A percentile compares a stretch with the other conserved stretches of the same genome.
Evolutionary conservation across 2,329 filamentous ascomycete genomes (phyloP).

Genomic region (Ophiostoma triangulosporum): DNA sequence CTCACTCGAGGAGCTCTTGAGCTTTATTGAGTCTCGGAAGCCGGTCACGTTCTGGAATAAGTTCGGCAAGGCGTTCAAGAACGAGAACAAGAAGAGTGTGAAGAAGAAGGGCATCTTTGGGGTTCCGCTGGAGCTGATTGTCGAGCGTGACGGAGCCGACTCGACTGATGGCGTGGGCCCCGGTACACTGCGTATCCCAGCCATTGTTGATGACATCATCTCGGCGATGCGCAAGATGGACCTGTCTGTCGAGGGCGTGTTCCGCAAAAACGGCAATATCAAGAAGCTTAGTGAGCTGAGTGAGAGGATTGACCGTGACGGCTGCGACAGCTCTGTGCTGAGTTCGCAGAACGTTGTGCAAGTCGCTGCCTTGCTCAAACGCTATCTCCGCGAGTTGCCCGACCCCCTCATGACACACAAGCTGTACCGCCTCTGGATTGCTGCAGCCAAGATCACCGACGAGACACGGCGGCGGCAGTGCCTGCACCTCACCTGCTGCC

Average conservation of each 20-base stretch:
- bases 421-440: conserved; percentile 80
- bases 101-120: conserved; percentile 95
- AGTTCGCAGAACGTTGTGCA: conserved; percentile 85
- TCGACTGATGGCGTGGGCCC: conserved; percentile 96
- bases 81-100: conserved; percentile 58
- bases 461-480: conserved; percentile 70
- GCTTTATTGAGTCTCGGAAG: conserved; percentile 85
- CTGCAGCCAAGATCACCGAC: conserved; percentile 76
- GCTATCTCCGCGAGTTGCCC: conserved; percentile 85
- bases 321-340: conserved; percentile 73
- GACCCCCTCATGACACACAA: conserved; percentile 94
- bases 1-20: conserved; percentile 81
- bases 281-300: conserved; percentile 79
- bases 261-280: conserved; percentile 98
- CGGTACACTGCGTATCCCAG: conserved; percentile 76
- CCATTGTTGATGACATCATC: conserved; percentile 89
- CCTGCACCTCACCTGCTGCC: conserved; percentile 79
- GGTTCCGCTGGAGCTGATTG: conserved; percentile 72
- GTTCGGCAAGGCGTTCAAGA: conserved; percentile 91
- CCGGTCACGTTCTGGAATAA: conserved; percentile 93
- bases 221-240: conserved; percentile 97
- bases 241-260: conserved; percentile 95
- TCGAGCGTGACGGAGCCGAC: conserved; percentile 88
- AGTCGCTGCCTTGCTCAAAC: conserved; percentile 84
- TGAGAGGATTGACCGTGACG: conserved; percentile 73